Evolutionary conservation across 805 yeast genomes (phyloP), one percentile per base, ranked within the genome.

Genomic region (Wickerhamiella siamensis): DNA sequence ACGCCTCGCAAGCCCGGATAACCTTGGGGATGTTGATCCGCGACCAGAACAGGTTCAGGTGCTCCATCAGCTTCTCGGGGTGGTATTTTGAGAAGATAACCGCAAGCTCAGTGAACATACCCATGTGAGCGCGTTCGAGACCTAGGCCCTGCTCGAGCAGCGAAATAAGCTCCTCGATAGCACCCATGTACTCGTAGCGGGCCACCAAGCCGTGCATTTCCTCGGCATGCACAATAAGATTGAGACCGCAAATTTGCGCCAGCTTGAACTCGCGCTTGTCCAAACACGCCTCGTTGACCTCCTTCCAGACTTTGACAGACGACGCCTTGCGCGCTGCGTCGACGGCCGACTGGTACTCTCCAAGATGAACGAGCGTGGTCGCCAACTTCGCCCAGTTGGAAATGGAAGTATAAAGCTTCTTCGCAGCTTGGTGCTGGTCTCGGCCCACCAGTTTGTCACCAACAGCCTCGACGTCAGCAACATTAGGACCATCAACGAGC

Each of bases 241-340:
- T 88, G 72, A 91, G 75, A 62, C 98, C 98, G 75, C 97, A 88
- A 61, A 91, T 87, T 69, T 91, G 98, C 10, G 97, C 98, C 47
- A 91, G 71, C 62, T 95, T 77, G 72, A 91, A 91, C 64, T 91
- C 98, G 59, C 78, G 78, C 66, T 83, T 82, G 52, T 79, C 94
- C 61, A 91, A 78, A 74, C 98, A 91, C 18, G 96, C 98, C 60
- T 79, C 83, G 64, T 86, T 84, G 40, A 91, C 98, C 64, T 87
- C 93, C 65, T 86, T 91, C 98, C 98, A 91, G 33, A 91, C 98
- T 57, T 72, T 73, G 46, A 80, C 75, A 62, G 84, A 86, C 29
- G 94, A 82, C 2, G 98, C 97, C 66, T 88, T 91, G 70, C 98
- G 81, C 18, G 98, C 98, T 64, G 96, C 86, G 58, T 91, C 97